Evolutionary conservation across 441 rosid species (phyloP).

Genomic region (Eruca vesicaria): DNA sequence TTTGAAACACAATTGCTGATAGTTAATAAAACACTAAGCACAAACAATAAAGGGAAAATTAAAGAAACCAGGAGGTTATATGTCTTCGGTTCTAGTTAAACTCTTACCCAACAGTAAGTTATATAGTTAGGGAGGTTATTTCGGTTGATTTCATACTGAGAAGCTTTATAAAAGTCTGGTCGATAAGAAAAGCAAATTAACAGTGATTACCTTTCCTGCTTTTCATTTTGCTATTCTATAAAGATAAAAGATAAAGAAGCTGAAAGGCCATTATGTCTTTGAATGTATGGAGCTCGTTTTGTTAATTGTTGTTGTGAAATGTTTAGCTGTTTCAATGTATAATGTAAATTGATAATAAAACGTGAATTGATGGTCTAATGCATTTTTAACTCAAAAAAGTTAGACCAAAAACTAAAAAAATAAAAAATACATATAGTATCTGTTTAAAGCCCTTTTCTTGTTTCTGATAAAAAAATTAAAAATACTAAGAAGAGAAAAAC

Average conservation of each 20-base stretch:
- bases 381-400: not conserved
- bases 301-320: not conserved
- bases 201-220: not conserved
- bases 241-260: not conserved
- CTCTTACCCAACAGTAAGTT: not conserved
- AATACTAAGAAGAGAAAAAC: not conserved
- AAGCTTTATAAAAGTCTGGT: conserved; percentile 9
- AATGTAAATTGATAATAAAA: not conserved
- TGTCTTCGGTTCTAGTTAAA: not conserved
- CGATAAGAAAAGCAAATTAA: conserved; percentile 7
- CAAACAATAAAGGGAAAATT: not conserved
- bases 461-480: not conserved
- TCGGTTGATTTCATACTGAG: not conserved
- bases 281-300: not conserved
- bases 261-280: conserved; percentile 9
- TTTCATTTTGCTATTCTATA: not conserved
- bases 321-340: not conserved
- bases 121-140: not conserved
- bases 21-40: not conserved
- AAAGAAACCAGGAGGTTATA: not conserved
- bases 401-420: not conserved
- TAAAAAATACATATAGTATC: not conserved
- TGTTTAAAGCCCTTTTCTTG: not conserved
- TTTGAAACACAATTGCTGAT: not conserved
- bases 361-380: not conserved